phyloP scores from a whole-genome alignment of 331 rosid genomes.

The Malus hybrid region DNA sequence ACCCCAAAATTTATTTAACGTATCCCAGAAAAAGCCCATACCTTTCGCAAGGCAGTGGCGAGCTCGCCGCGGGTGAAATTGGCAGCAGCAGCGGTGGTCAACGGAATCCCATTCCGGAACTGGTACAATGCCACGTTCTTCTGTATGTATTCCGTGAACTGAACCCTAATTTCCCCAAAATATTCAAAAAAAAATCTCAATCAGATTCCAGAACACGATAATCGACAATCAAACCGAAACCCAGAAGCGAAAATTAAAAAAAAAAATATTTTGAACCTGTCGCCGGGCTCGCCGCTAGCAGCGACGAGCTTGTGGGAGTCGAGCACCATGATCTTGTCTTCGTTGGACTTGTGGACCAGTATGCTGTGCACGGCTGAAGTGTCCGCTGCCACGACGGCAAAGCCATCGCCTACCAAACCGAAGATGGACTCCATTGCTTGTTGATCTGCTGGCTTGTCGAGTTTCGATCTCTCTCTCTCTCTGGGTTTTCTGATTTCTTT shows the following conservation, averaged over 20 bases:
- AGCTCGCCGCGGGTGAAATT: conserved; percentile 94
- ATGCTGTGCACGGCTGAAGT: conserved; percentile 93
- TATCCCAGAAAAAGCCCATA: not conserved
- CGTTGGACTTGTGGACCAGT: conserved; percentile 87
- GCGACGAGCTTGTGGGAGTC: conserved; percentile 96
- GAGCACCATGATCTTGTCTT: conserved; percentile 98
- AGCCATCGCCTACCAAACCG: conserved; percentile 76
- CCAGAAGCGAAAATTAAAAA: not conserved
- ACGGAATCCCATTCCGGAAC: conserved; percentile 85
- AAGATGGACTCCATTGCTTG: conserved; percentile 73
- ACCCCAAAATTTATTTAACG: not conserved
- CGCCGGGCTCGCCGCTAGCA: conserved; percentile 96
- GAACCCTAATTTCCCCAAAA: conserved; percentile 52
- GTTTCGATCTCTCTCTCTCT: not conserved
- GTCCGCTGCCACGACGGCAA: conserved; percentile 77
- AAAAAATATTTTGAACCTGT: conserved; percentile 36
- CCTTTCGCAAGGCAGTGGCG: conserved; percentile 94
- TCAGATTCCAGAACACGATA: not conserved
- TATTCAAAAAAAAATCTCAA: not conserved
- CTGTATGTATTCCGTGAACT: conserved; percentile 85
- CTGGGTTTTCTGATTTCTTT: not conserved
- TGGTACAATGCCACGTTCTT: conserved; percentile 91
- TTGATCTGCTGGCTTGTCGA: not conserved
- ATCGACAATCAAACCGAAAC: not conserved
- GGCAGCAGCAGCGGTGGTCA: conserved; percentile 89